These are phyloP conservation scores for Clarireedia sp. DNA, from an alignment of 2,329 filamentous ascomycete species.

Conservation along the genomic window DNA sequence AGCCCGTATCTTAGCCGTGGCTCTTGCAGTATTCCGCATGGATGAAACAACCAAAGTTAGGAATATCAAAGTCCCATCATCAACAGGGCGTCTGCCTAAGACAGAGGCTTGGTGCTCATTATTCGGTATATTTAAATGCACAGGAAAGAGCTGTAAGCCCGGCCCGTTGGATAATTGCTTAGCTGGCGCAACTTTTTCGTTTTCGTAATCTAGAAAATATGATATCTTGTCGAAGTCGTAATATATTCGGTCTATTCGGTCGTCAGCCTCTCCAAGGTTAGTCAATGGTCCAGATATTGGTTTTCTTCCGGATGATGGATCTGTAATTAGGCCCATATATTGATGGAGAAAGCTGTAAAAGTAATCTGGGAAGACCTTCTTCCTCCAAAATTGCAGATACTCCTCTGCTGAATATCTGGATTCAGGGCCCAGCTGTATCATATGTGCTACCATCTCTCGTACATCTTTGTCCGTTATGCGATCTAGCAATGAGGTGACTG, in stretches of 20 bases:
- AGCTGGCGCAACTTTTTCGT: slow-evolving; percentile 29
- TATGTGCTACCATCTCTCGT: slow-evolving; percentile 82
- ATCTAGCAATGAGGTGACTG: slow-evolving; percentile 68
- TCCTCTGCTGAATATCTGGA: slow-evolving; percentile 89
- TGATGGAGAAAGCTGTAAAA: slow-evolving; percentile 97
- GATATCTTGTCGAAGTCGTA: slow-evolving; percentile 97
- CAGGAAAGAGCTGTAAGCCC: slow-evolving; percentile 61
- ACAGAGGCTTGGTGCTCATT: slow-evolving; percentile 64
- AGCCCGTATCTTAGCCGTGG: slow-evolving; percentile 78
- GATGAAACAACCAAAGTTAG: slow-evolving; percentile 83
- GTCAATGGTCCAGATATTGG: slow-evolving; percentile 58
- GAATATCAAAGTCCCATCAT: slow-evolving; percentile 91
- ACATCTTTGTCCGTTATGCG: slow-evolving; percentile 85
- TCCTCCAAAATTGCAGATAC: slow-evolving; percentile 85
- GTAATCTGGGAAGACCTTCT: slow-evolving; percentile 88
- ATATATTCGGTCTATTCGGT: slow-evolving; percentile 87
- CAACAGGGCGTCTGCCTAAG: slow-evolving; percentile 53
- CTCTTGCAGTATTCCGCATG: slow-evolving; percentile 78
- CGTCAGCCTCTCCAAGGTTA: slow-evolving; percentile 81
- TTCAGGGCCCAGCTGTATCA: slow-evolving; percentile 92
- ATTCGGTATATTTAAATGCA: slow-evolving; percentile 80
- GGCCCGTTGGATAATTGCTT: slow-evolving; percentile 39
- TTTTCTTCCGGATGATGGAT: slow-evolving; percentile 72
- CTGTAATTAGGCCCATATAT: slow-evolving; percentile 93
- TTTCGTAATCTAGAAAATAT: slow-evolving; percentile 76